Evolutionary conservation across 352 stramenopile species (phyloP).

Genomic region (Salisapilia sapeloensis): DNA sequence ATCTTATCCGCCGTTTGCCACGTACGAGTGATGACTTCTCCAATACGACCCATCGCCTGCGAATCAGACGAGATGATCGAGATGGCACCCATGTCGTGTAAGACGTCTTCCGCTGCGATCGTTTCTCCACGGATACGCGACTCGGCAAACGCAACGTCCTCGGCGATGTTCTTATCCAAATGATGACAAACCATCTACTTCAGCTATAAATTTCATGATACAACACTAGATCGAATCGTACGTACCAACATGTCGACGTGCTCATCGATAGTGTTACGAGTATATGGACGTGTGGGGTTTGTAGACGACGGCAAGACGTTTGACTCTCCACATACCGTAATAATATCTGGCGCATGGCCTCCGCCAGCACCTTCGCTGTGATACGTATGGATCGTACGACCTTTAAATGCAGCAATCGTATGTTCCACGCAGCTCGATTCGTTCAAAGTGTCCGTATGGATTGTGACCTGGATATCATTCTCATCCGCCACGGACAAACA

Average conservation of each 20-base stretch:
- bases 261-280: conserved; percentile 95
- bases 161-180: conserved; percentile 89
- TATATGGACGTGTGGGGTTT: conserved; percentile 94
- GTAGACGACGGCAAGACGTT: conserved; percentile 94
- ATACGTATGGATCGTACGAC: conserved; percentile 93
- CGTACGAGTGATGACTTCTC: conserved; percentile 92
- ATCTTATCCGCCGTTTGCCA: conserved; percentile 98
- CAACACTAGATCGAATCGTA: conserved; percentile 1
- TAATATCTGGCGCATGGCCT: conserved; percentile 94
- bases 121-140: conserved; percentile 93
- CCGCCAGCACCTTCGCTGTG: conserved; percentile 89
- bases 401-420: conserved; percentile 90
- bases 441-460: conserved; percentile 97
- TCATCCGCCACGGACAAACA: conserved; percentile 84
- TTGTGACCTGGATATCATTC: conserved; percentile 91
- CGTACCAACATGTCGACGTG: conserved; percentile 93
- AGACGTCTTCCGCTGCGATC: conserved; percentile 93
- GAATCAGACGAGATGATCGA: conserved; percentile 93
- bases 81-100: conserved; percentile 96
- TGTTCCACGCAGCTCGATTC: conserved; percentile 92
- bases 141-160: conserved; percentile 97
- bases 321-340: conserved; percentile 86
- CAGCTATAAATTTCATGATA: not conserved
- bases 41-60: conserved; percentile 94
- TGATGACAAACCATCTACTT: conserved; percentile 94